Evolutionary conservation across 2,329 filamentous ascomycete species (phyloP), one percentile per base, ranked within the genome.

Genomic region (Colletotrichum graminicola): DNA sequence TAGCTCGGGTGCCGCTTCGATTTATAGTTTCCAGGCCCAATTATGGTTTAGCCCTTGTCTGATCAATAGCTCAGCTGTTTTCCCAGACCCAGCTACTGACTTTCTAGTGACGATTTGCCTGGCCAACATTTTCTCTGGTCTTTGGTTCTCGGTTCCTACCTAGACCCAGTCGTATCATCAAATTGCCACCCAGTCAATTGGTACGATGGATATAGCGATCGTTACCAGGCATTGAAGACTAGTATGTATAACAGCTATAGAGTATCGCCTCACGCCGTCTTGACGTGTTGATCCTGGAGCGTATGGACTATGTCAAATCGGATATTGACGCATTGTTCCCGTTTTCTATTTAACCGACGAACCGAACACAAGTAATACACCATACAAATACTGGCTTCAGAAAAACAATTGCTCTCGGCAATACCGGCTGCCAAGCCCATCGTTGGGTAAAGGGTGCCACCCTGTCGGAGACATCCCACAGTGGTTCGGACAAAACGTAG

Each of bases 81-180:
- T 0, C 36, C 16, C 7, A 7, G 47, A 14, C 16, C 49, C 8
- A 2, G 23, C 49, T 14, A 51, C 12, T 26, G 14, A 29, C 5
- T 18, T n/a, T 55, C 5, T 6, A 14, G 5, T 21, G 26, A 14
- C n/a, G 36, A n/a, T 12, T 12, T 23, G 14, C n/a, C 23, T 62
- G 16, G 0, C 23, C 4, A 12, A 8, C 11, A 3, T 11, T 34
- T 32, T 39, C 18, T 55, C 34, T 43, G 26, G 3, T 8, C 43
- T 21, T 21, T 45, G 18, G 21, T 29, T 29, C 6, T 18, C 49
- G 11, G 18, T 43, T 36, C n/a, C 39, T 59, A 64, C 64, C 60
- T 21, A 54, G 41, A 60, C 60, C 63, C 47, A 34, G 16, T 41
- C 36, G 47, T 57, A 59, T 39, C 36, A n/a, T 32, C 16, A 26